Evolutionary conservation across 2,329 filamentous ascomycete species (phyloP), one percentile per base, ranked within the genome.

Genomic region (Zymoseptoria pseudotritici): DNA sequence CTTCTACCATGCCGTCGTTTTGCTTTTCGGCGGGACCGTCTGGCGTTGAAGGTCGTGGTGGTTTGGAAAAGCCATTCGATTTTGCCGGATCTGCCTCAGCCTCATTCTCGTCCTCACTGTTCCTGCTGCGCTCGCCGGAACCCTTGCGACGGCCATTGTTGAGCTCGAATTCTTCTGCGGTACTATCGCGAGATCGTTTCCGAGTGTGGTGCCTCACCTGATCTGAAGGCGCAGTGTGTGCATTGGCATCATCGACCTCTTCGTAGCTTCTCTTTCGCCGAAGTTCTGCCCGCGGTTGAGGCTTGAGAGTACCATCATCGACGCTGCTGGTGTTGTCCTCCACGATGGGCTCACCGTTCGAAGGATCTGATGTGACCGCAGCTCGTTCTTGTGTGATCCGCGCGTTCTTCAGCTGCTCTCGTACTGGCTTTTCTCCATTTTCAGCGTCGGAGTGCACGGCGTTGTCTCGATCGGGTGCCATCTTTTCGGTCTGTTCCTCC

Each of bases 321-420:
- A 21, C 55, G 36, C 61, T 58, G 55, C 62, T 63, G 22, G 31
- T 22, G 6, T 22, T 54, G 10, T 60, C 59, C 11, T 36, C 53
- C 10, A 20, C 62, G 50, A 13, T 69, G 64, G 52, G 77, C 74
- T 57, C 52, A 19, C 24, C 22, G 24, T n/a, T n/a, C 24, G 55
- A 26, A 22, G 49, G 22, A n/a, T 50, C 54, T 10, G 56, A 13
- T 19, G 46, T 24, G 36, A 19, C 29, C 13, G 51, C 51, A 11
- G 26, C 54, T 6, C 53, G 54, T n/a, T 61, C 57, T 22, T 55
- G 49, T 49, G 79, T 80, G 58, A 86, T 84, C n/a, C 81, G 78
- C 3, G 84, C 84, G 67, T 86, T 81, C 71, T 84, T 81, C 57
- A 87, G 74, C 72, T 85, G 83, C 70, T 86, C 80, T 60, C 84